Evolutionary conservation across 23 red algal species (phyloP), one percentile per base, ranked within the genome.

Genomic region (Gracilaria domingensis): DNA sequence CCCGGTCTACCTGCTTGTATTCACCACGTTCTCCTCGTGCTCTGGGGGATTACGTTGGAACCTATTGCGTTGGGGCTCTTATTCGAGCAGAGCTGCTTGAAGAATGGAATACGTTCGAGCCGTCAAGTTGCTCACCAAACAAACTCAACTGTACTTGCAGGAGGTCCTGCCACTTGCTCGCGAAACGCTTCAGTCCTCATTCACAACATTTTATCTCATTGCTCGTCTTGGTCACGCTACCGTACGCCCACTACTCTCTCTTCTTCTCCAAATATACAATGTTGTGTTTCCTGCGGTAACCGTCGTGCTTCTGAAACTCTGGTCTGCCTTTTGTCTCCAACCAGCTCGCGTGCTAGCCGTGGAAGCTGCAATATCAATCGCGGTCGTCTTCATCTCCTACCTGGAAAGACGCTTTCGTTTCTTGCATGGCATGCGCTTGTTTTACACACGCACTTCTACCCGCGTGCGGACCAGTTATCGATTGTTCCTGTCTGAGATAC

Each of bases 51-150:
- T 20, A 55, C 51, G 51, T 18, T 16, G 9, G 51, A 55, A 18
- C 6, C 51, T 2, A 14, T 2, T 18, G 1, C 11, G 51, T 20
- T 16, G 8, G 51, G 51, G 51, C 51, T 55, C 2, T 16, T 20
- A 16, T 18, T 20, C 6, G 17, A 55, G 42, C 42, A 18, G 51
- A 1, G 1, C 18, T 18, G 2, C 2, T 8, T 30, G 7, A 75
- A 54, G 36, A 32, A 89, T 89, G 85, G 85, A 89, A 29, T 89
- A 89, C 50, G 38, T 77, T 8, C 69, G 51, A 21, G 85, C 85
- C 21, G 67, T 29, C 16, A 40, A 53, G 33, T 70, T 89, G 14
- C 29, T 89, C 9, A 53, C 67, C 42, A 67, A n/a, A 36, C 29
- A 77, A 53, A 25, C 73, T 37, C 39, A 55, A 20, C 23, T 47